phyloP scores from a whole-genome alignment of 1,139 yeast genomes.

The Nakaseomyces bracarensis region DNA sequence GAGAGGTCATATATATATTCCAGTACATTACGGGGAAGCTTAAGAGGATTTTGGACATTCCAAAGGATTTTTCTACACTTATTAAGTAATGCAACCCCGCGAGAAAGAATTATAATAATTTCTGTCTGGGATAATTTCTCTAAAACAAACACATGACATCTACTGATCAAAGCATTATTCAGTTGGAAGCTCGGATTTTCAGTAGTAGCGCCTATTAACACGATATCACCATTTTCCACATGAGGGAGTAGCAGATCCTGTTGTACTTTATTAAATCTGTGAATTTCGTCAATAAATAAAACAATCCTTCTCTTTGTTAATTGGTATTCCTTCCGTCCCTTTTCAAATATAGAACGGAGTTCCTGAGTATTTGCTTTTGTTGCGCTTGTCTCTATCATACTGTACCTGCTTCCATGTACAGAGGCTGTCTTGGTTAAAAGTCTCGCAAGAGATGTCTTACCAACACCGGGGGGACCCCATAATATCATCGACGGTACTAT shows the following conservation, averaged over 20 bases:
- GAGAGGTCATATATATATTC: constrained; percentile 69
- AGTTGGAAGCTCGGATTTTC: constrained; percentile 92
- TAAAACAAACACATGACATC: constrained; percentile 81
- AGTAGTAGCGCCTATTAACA: constrained; percentile 89
- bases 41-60: constrained; percentile 35
- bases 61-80: constrained; percentile 42
- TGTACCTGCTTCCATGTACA: constrained; percentile 37
- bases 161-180: constrained; percentile 76
- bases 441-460: constrained; percentile 73
- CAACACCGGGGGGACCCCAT: constrained; percentile 97
- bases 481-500: constrained; percentile 74
- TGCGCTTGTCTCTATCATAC: constrained; percentile 81
- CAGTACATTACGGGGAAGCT: constrained; percentile 48
- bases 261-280: constrained; percentile 79
- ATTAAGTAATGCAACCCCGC: constrained; percentile 58
- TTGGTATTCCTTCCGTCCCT: constrained; percentile 59
- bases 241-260: constrained; percentile 78
- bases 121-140: constrained; percentile 53
- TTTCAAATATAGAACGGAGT: constrained; percentile 62
- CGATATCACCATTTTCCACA: constrained; percentile 58
- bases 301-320: constrained; percentile 66
- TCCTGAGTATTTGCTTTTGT: constrained; percentile 67
- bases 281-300: constrained; percentile 86
- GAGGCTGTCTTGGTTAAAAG: constrained; percentile 34
- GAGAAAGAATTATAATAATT: constrained; percentile 47